A percentile compares a stretch with the other conserved stretches of the same genome.
phyloP scores from a whole-genome alignment of 108 stramenopile genomes.

The Cyclotella sp. region DNA sequence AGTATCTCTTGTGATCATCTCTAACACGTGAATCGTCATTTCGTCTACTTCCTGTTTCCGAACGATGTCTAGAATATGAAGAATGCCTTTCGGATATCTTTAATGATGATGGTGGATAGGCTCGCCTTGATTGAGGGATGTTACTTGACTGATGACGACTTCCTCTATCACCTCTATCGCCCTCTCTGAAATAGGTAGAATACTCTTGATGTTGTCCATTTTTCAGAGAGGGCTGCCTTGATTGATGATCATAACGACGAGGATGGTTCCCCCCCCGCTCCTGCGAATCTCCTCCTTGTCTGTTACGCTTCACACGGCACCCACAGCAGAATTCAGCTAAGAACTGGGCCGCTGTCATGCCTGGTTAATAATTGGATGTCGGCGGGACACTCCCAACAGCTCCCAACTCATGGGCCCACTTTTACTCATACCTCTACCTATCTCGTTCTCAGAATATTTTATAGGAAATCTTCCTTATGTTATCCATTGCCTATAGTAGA shows the following conservation, averaged over 20 bases:
- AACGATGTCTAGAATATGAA: neutral
- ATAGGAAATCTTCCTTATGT: no score
- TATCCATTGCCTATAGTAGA: no score
- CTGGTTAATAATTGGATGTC: neutral
- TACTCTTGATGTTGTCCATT: neutral
- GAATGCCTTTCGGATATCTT: neutral
- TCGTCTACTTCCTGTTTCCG: neutral
- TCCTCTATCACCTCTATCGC: slow-evolving; percentile 16
- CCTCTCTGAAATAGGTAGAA: neutral
- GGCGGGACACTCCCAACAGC: no score
- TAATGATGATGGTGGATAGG: slow-evolving; percentile 3
- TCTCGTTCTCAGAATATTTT: no score
- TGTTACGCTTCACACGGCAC: neutral
- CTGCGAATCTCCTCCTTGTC: neutral
- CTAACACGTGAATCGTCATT: neutral
- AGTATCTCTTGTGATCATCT: neutral
- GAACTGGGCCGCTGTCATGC: neutral
- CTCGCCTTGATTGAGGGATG: neutral
- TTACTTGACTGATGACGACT: neutral
- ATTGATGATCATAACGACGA: neutral
- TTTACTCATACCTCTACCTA: no score
- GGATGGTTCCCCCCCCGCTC: neutral
- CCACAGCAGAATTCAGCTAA: slow-evolving; percentile 3
- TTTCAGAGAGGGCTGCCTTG: neutral
- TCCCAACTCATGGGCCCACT: no score